These are phyloP conservation scores for Baffinella frigidus DNA, from an alignment of 208 protist genomes.

Conservation along the genomic window DNA sequence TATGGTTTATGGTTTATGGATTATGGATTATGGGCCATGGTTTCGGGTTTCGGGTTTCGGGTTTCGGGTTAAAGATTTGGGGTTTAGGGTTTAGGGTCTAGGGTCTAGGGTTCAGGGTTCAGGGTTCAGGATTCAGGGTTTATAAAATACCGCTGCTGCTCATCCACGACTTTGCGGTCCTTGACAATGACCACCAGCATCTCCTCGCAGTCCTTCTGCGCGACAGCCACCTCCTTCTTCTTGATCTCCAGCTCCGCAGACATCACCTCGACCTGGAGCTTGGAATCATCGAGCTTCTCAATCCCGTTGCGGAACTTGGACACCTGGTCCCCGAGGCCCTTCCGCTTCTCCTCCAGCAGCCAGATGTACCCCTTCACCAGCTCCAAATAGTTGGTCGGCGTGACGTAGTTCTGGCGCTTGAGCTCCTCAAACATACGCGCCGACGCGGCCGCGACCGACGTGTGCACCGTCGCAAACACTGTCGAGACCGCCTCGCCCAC, in stretches of 20 bases:
- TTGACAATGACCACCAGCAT: constrained; percentile 89
- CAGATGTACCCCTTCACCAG: constrained; percentile 90
- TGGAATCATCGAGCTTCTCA: constrained; percentile 76
- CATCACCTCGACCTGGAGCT: constrained; percentile 77
- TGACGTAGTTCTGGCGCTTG: constrained; percentile 93
- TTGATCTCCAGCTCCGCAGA: constrained; percentile 77
- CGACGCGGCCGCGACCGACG: constrained; percentile 82
- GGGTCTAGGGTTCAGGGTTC: too few species aligned
- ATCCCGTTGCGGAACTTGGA: constrained; percentile 78
- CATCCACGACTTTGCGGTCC: constrained; percentile 90
- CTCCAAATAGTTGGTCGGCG: constrained; percentile 95
- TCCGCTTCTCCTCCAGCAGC: constrained; percentile 88
- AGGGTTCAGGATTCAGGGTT: too few species aligned
- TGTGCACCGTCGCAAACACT: constrained; percentile 90
- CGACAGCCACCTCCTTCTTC: constrained; percentile 75
- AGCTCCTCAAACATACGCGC: constrained; percentile 87
- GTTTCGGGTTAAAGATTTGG: too few species aligned
- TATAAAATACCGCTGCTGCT: constrained; percentile 88
- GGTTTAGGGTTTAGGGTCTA: too few species aligned
- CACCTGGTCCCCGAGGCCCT: constrained; percentile 76
- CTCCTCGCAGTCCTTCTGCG: constrained; percentile 91
- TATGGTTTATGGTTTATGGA: too few species aligned
- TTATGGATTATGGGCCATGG: too few species aligned
- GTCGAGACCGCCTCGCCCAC: constrained; percentile 80
- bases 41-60: too few species aligned